Evolutionary conservation across 2,329 filamentous ascomycete genomes (phyloP), one percentile per base, ranked within the genome.

Genomic region (Sodiomyces alkalinus): DNA sequence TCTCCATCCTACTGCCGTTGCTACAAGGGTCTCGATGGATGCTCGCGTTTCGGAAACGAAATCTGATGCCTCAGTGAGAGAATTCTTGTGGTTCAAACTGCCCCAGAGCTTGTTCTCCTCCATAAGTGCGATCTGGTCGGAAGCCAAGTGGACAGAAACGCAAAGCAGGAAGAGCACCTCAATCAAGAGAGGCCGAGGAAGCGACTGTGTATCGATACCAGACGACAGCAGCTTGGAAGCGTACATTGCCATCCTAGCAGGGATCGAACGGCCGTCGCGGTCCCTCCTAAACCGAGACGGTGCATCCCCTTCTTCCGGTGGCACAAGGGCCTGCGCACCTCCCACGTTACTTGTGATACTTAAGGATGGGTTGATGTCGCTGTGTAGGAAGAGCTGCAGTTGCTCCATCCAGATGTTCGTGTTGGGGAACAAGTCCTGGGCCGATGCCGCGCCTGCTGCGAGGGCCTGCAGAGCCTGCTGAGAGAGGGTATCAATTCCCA

Each of bases 241-340:
- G 46, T 85, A 93, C 27, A 77, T 60, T 1, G 77, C 72, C 56
- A 92, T 80, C 31, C 87, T 67, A 10, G 81, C 68, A 1, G 82
- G 72, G 30, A 80, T 60, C 2, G 82, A 82, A 18, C 74, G 69
- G 0, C 80, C 80, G 37, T 69, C 67, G 4, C 64, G 57, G 45
- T 93, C 85, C 23, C 76, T 62, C 18, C 55, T 45, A 11, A 65
- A 37, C 4, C 48, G 36, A 15, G 51, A 24, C 42, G 32, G 32
- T 3, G 26, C 12, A 21, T 32, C n/a, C n/a, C 37, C 35, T 25
- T 33, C 39, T 16, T 43, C 30, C 0, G 45, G 30, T 4, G 55
- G 46, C 1, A 78, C 60, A 3, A 93, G 53, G 38, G 78, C 74
- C 5, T 80, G 67, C 1, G 71, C 70, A 4, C 82, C 82, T 1